Evolutionary conservation across 169 alveolate genomes (phyloP), one percentile per base, ranked within the genome.

Genomic region (Cryptosporidium muris): DNA sequence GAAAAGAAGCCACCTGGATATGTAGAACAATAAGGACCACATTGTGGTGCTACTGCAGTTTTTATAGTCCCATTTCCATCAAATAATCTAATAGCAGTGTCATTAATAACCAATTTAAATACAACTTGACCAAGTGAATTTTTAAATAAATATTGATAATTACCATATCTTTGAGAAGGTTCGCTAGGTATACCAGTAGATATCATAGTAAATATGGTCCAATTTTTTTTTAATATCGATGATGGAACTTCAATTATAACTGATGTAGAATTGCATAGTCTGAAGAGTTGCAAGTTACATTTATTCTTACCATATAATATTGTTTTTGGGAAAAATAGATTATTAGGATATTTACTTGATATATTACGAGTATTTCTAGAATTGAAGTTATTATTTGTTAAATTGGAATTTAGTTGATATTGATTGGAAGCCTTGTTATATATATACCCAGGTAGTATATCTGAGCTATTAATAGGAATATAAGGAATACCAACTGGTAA

Each of bases 21-120:
- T n/a, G 85, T 74, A 5, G 85, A 74, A 16, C 85, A 74, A 36
- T 58, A 74, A 4, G 85, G 85, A 74, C 85, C 85, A 58, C 85
- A 74, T 37, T 74, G 85, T 56, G 85, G 85, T 0, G 85, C 54
- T 14, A 36, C 85, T 6, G 43, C 54, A 0, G 47, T 14, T 2
- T n/a, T 11, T n/a, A 40, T 49, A 7, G 1, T 34, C 8, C n/a
- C 2, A 11, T 36, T 25, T 34, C 51, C 65, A 6, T 60, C 38
- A 6, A 60, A 5, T 16, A 60, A 14, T 4, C 16, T 2, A 16
- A 60, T 12, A 1, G 48, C 2, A n/a, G 48, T 60, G 45, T 60
- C 38, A 1, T 14, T 60, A 6, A 60, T 5, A 6, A 16, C 38
- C 6, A 60, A 34, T 3, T 42, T n/a, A 34, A 60, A 60, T 38